Evolutionary conservation across 225 moss, liverwort and hornwort species (phyloP), one percentile per base, ranked within the genome.

Genomic region (Antitrichia curtipendula): DNA sequence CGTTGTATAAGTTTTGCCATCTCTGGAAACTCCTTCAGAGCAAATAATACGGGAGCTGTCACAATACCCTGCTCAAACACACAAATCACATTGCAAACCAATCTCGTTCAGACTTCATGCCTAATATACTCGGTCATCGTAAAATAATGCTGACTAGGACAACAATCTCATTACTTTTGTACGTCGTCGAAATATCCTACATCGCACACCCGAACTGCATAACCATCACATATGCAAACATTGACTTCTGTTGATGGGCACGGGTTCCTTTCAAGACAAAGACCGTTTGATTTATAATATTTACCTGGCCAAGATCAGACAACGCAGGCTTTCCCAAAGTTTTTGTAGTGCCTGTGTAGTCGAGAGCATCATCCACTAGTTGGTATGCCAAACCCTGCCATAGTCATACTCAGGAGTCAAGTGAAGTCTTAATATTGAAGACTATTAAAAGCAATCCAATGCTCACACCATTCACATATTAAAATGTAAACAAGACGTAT

Each of bases 351-450:
- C 99, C 96, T 84, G 95, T 94, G 84, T 96, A 99, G 89, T 99
- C 96, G 66, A 99, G 92, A 86, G 97, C 95, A 94, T 99, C 99
- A 89, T 99, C 99, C 79, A 97, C 95, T 83, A 99, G 91, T 91
- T 99, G 97, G 86, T 97, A 97, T 64, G 99, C 96, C 86, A 97
- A 91, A 57, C 99, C 99, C 99, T 99, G 97, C 75, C 87, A 89
- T 14, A 29, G 74, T 41, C 81, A 81, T 63, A 84, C 52, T 56
- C 49, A 52, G 45, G 45, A 85, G 81, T 64, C 82, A 65, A 73
- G 32, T 73, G 53, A 57, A 84, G 76, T 63, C 40, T 49, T 62
- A 34, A 68, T 80, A 65, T 47, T 31, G 36, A 69, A 24, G 57
- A 72, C 54, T 58, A 41, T 27, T 64, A 22, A 56, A 25, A 60